Evolutionary conservation across 805 yeast genomes (phyloP).

Genomic region (Candida ovalis): DNA sequence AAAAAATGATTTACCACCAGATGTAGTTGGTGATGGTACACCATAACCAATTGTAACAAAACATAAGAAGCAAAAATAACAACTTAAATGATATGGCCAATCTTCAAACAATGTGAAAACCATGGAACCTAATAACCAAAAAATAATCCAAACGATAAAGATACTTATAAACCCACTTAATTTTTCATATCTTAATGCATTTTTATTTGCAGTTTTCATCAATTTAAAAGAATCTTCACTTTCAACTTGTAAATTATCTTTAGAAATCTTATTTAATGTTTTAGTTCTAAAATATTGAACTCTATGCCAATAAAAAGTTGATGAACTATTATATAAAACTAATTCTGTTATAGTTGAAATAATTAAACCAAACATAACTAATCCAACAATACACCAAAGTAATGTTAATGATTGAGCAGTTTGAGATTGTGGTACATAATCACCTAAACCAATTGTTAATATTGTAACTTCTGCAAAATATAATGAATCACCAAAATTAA

Average conservation of each 20-base stretch:
- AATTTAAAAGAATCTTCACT: slow-evolving; percentile 38
- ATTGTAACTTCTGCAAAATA: slow-evolving; percentile 72
- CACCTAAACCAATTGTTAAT: slow-evolving; percentile 81
- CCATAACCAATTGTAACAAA: slow-evolving; percentile 86
- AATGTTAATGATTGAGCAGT: slow-evolving; percentile 57
- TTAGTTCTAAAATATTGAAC: slow-evolving; percentile 48
- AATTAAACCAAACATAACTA: slow-evolving; percentile 69
- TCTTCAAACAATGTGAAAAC: slow-evolving; percentile 56
- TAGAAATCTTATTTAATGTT: slow-evolving; percentile 23
- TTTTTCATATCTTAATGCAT: slow-evolving; percentile 38
- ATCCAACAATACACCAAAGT: slow-evolving; percentile 65
- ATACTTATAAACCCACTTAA: slow-evolving; percentile 37
- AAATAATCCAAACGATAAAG: slow-evolving; percentile 43
- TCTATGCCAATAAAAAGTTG: slow-evolving; percentile 63
- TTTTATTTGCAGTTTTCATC: slow-evolving; percentile 50
- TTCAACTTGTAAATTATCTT: slow-evolving; percentile 4
- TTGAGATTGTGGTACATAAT: slow-evolving; percentile 50
- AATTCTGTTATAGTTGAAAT: slow-evolving; percentile 66
- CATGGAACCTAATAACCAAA: slow-evolving; percentile 73
- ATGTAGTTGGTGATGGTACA: slow-evolving; percentile 56
- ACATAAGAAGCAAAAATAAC: slow-evolving; percentile 76
- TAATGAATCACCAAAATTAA: slow-evolving; percentile 61
- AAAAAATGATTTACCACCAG: slow-evolving; percentile 71
- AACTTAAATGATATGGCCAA: slow-evolving; percentile 68
- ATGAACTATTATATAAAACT: slow-evolving; percentile 55